Evolutionary conservation across 441 rosid species (phyloP).

Genomic region (Macaranga tanarius): DNA sequence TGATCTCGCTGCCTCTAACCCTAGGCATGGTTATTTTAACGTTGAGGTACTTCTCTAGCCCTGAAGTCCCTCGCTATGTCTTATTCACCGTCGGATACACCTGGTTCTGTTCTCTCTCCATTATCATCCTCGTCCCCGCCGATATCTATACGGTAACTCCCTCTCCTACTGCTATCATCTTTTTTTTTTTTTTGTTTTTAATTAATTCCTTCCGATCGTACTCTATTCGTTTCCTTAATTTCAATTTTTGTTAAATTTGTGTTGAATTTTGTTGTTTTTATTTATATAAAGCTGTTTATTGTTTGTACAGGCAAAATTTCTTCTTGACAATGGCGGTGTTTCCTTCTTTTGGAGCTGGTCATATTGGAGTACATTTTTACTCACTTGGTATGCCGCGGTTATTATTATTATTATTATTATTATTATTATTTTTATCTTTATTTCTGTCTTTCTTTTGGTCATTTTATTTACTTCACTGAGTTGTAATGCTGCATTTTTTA

Average conservation of each 20-base stretch:
- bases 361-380: slow-evolving; percentile 99
- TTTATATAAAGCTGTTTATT: not conserved
- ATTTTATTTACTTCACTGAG: not conserved
- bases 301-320: slow-evolving; percentile 56
- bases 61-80: slow-evolving; percentile 89
- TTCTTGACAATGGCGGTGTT: slow-evolving; percentile 61
- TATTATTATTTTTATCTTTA: slow-evolving; percentile 16
- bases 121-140: slow-evolving; percentile 97
- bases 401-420: too few relatives aligned
- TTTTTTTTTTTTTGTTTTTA: not conserved
- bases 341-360: slow-evolving; percentile 98
- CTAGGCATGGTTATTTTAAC: slow-evolving; percentile 86
- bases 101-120: slow-evolving; percentile 96
- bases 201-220: not conserved
- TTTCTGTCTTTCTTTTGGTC: not conserved
- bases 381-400: slow-evolving; percentile 77
- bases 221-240: not conserved
- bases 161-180: not conserved
- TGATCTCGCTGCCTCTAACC: slow-evolving; percentile 95
- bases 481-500: not conserved
- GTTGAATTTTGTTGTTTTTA: too few relatives aligned
- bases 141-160: slow-evolving; percentile 83
- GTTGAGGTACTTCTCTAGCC: slow-evolving; percentile 85
- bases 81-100: slow-evolving; percentile 89
- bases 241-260: not conserved